These are phyloP conservation scores for Eucalyptus marginata DNA, from an alignment of 345 rosid genomes.

Conservation along the genomic window DNA sequence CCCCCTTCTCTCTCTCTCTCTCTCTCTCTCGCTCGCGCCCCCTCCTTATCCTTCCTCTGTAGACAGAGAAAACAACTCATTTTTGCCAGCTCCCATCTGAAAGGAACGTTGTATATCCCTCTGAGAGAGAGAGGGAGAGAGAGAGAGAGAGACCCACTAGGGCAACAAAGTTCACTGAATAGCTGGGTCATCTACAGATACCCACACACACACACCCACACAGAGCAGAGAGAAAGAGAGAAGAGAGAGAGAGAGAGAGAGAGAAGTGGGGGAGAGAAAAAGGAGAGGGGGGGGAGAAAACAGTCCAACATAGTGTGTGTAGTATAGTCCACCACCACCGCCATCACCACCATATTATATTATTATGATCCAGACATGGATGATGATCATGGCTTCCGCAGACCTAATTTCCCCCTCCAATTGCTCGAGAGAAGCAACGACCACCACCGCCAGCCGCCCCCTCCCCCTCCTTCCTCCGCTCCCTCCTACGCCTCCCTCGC, in stretches of 20 bases:
- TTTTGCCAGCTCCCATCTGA: constrained; percentile 33
- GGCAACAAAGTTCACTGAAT: background rate
- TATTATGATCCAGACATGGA: constrained; percentile 37
- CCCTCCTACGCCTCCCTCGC: constrained; percentile 4
- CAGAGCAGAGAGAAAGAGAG: background rate
- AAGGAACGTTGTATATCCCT: constrained; percentile 30
- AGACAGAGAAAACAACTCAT: constrained; percentile 16
- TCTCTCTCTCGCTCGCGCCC: background rate
- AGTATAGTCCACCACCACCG: background rate
- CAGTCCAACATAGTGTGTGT: background rate
- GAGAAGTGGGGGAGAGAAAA: constrained; percentile 14
- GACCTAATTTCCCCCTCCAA: constrained; percentile 76
- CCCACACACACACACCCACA: background rate
- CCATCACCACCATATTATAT: background rate
- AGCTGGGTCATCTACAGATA: constrained; percentile 1
- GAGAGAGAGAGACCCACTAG: constrained; percentile 4
- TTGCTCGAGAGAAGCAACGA: constrained; percentile 42
- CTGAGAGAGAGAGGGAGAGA: constrained; percentile 6
- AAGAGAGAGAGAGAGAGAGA: background rate
- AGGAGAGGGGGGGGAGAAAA: background rate
- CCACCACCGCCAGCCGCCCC: background rate
- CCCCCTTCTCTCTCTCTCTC: constrained; percentile 1
- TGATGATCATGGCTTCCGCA: constrained; percentile 48
- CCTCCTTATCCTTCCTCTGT: background rate
- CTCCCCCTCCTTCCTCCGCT: background rate